Conservation (phyloP, 2,329 filamentous ascomycete species). For the Xylariaceae sp. region DNA sequence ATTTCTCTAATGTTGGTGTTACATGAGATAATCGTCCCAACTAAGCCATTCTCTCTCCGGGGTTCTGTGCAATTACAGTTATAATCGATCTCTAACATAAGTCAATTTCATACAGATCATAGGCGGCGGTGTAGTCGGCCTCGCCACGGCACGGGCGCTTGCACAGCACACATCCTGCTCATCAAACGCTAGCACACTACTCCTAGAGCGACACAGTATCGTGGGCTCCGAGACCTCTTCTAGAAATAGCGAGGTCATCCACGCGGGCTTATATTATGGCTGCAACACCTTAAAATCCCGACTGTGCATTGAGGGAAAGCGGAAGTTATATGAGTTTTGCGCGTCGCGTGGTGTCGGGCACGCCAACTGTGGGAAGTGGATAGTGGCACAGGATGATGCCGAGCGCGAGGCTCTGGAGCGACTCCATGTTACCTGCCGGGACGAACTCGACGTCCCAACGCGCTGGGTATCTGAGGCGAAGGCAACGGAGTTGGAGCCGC, state of each 20-base stretch:
- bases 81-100: too few species aligned
- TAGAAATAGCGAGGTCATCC: conserved; percentile 93
- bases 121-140: conserved; percentile 67
- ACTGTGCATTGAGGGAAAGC: conserved; percentile 75
- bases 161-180: conserved; percentile 46
- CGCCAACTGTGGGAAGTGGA: conserved; percentile 84
- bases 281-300: conserved; percentile 71
- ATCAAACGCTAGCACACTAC: conserved; percentile 62
- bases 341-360: conserved; percentile 63
- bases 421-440: conserved; percentile 45
- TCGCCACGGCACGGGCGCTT: conserved; percentile 74
- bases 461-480: conserved; percentile 65
- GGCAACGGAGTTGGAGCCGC: conserved; percentile 66
- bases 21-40: too few species aligned
- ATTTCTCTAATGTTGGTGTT: neutral
- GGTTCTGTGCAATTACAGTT: too few species aligned
- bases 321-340: conserved; percentile 79
- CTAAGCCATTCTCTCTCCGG: too few species aligned
- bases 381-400: conserved; percentile 76
- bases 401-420: conserved; percentile 64
- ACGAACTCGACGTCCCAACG: conserved; percentile 60
- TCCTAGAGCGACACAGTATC: conserved; percentile 75
- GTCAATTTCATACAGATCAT: conserved; percentile 43
- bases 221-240: conserved; percentile 84
- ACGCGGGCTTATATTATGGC: conserved; percentile 92